Percentiles rank a stretch among this genome's conserved stretches.
These are phyloP conservation scores for Clitoria ternatea DNA, from an alignment of 306 rosid genomes.

Conservation along the genomic window DNA sequence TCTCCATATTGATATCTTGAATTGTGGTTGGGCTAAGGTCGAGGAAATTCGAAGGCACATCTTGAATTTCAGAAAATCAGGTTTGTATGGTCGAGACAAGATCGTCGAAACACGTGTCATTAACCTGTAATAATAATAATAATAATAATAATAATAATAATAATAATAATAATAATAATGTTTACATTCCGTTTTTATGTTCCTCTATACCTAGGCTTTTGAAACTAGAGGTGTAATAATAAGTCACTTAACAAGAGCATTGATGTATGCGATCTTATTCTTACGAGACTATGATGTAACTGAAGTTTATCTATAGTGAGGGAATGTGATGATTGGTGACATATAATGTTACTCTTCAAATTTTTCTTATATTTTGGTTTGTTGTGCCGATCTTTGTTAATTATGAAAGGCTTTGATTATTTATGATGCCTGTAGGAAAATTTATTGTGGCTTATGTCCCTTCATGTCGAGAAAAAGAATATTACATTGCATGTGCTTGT, in stretches of 20 bases:
- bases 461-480: constrained; percentile 84
- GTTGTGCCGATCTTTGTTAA: constrained; percentile 5
- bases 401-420: constrained; percentile 24
- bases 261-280: not conserved
- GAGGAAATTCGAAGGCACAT: constrained; percentile 93
- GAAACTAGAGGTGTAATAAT: too few species aligned
- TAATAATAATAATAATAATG: too few species aligned
- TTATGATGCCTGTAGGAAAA: constrained; percentile 57
- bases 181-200: not conserved
- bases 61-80: constrained; percentile 80
- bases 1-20: constrained; percentile 69
- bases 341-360: not conserved
- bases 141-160: too few species aligned
- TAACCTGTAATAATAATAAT: not conserved
- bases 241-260: too few species aligned
- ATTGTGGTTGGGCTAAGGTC: constrained; percentile 96
- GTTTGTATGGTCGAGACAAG: constrained; percentile 6
- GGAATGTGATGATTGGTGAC: not conserved
- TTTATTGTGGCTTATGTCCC: constrained; percentile 80
- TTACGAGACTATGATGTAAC: not conserved
- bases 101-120: not conserved
- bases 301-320: not conserved
- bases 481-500: constrained; percentile 90
- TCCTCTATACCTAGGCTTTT: too few species aligned
- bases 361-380: constrained; percentile 11